phyloP scores from a whole-genome alignment of 2,329 filamentous ascomycete genomes.

The Phyllosticta citrichinensis region DNA sequence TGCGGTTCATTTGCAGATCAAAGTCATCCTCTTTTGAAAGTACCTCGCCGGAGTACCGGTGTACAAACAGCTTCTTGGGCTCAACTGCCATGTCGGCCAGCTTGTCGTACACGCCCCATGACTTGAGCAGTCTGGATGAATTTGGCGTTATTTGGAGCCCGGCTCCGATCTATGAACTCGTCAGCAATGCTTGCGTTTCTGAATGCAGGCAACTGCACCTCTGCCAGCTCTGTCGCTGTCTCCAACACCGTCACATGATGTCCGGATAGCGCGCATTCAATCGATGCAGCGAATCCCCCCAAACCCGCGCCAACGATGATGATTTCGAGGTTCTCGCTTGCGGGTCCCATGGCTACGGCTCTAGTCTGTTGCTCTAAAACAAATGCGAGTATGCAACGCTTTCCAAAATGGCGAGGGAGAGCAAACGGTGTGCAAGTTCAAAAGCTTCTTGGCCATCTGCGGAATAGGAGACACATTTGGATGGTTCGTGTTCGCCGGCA shows the following conservation, averaged over 20 bases:
- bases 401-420: neutral
- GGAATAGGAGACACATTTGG: neutral
- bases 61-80: conserved; percentile 42
- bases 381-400: neutral
- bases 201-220: conserved; percentile 21
- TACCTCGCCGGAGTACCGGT: conserved; percentile 40
- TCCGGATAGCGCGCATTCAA: conserved; percentile 31
- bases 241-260: conserved; percentile 34
- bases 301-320: conserved; percentile 31
- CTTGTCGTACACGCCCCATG: conserved; percentile 40
- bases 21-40: conserved; percentile 45
- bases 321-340: neutral
- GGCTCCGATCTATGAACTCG: conserved; percentile 21
- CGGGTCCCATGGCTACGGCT: neutral
- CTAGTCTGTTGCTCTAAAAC: neutral
- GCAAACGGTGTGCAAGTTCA: neutral
- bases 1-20: conserved; percentile 40
- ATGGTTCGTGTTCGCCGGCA: neutral
- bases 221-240: conserved; percentile 31
- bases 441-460: neutral
- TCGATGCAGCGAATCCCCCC: conserved; percentile 34
- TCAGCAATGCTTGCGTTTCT: neutral
- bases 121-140: conserved; percentile 39
- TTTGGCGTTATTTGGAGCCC: conserved; percentile 29
- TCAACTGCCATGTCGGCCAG: conserved; percentile 30